A percentile compares a stretch with the other conserved stretches of the same genome.
These are phyloP conservation scores for Tanozyma kutaoensis DNA, from an alignment of 805 yeast species.

Conservation along the genomic window DNA sequence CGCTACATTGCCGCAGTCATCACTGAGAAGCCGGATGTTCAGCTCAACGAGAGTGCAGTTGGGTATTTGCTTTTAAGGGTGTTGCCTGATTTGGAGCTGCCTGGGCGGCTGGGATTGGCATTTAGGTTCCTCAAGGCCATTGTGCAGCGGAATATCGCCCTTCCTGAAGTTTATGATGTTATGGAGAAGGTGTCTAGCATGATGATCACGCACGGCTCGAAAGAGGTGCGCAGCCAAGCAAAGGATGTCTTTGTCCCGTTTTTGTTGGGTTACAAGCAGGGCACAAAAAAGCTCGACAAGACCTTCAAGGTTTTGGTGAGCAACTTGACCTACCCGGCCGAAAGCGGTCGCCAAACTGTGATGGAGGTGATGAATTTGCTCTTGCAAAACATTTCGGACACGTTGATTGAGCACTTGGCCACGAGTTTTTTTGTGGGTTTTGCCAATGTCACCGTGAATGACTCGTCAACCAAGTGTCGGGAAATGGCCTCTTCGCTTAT, in stretches of 20 bases:
- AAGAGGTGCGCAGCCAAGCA: constrained; percentile 72
- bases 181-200: constrained; percentile 71
- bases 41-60: constrained; percentile 56
- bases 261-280: constrained; percentile 89
- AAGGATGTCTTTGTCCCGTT: constrained; percentile 76
- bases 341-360: constrained; percentile 78
- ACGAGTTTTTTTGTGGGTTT: constrained; percentile 75
- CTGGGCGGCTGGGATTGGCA: constrained; percentile 77
- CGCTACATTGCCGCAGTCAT: constrained; percentile 61
- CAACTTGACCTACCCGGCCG: constrained; percentile 75
- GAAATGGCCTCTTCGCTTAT: constrained; percentile 67
- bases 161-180: constrained; percentile 84
- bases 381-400: constrained; percentile 49
- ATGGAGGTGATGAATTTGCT: constrained; percentile 74
- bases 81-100: constrained; percentile 83
- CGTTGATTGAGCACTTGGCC: constrained; percentile 44
- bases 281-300: constrained; percentile 69
- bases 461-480: constrained; percentile 66
- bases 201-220: constrained; percentile 82
- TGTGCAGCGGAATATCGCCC: constrained; percentile 55
- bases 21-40: constrained; percentile 52
- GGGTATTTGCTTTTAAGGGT: constrained; percentile 61
- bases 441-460: constrained; percentile 65
- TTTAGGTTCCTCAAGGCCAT: constrained; percentile 72
- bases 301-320: constrained; percentile 71